Evolutionary conservation across 164 flowering plant species (phyloP), one percentile per base, ranked within the genome.

Genomic region (Umbellularia californica): DNA sequence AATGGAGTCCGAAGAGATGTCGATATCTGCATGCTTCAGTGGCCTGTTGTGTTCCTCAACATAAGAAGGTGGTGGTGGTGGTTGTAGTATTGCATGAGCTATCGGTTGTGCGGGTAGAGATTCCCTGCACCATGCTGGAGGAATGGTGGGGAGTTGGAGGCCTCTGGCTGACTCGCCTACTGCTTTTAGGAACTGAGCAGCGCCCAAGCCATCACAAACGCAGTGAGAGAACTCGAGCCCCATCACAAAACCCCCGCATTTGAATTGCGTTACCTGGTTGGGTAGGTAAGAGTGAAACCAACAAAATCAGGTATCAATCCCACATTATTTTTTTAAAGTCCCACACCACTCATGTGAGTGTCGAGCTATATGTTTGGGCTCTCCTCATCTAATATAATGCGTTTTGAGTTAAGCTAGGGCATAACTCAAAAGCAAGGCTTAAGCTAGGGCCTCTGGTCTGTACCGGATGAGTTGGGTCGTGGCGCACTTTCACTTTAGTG

Each of bases 141-240:
- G 3, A 7, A 81, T 60, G 75, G 79, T 82, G 24, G 76, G 86
- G 23, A 68, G 70, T 1, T 72, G 63, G 24, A 76, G 70, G 22
- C 93, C 90, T 78, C 84, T 72, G 10, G 93, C 91, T 15, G 87
- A 10, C 79, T 90, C 91, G 0, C 89, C 91, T 0, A 90, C 83
- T 14, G 93, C 89, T 7, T 84, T 85, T 7, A 89, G 79, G 76
- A 90, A 89, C 24, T 85, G 95, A 3, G 95, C 92, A 3, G 92
- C 88, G 72, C 95, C 93, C 0, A 90, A 78, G 27, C 95, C 95
- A 72, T 90, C 93, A 68, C 92, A 90, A 1, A 90, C 77, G 63
- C 77, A 79, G 70, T 90, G 95, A 77, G 89, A 85, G 82, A 90
- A 88, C 58, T 72, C 79, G 11, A 90, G 88, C 20, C 94, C 94